These are phyloP conservation scores for Rhododendron kiyosumense DNA, from an alignment of 148 eudicot genomes.

Conservation along the genomic window DNA sequence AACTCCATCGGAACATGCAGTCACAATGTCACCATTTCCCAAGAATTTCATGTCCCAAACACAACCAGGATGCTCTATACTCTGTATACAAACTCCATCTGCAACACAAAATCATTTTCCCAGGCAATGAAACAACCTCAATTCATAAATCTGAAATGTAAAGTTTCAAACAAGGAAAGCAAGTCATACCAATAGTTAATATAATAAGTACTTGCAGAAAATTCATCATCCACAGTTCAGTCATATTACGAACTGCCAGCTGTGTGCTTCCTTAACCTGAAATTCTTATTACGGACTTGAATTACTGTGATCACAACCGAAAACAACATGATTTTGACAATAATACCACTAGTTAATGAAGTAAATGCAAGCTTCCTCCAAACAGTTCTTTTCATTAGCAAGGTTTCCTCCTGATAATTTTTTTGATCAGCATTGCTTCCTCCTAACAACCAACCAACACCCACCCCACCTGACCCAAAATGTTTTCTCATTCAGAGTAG, in stretches of 20 bases:
- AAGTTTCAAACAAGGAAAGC: background rate
- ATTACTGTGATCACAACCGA: background rate
- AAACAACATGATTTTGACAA: background rate
- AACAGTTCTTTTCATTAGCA: too few relatives aligned
- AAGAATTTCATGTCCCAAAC: constrained; percentile 97
- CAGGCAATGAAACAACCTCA: background rate
- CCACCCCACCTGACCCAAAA: background rate
- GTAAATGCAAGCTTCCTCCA: background rate
- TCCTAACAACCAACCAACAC: background rate
- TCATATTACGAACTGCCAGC: background rate
- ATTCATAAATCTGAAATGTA: background rate
- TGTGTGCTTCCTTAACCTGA: background rate
- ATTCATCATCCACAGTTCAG: background rate
- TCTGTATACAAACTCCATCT: too few relatives aligned
- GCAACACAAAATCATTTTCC: constrained; percentile 22
- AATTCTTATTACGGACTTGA: background rate
- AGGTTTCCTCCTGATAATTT: background rate
- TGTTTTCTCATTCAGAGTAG: background rate
- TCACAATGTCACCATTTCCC: constrained; percentile 88
- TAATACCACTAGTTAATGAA: background rate
- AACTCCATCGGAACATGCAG: constrained; percentile 93
- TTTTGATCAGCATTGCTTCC: background rate
- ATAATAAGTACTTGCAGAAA: background rate
- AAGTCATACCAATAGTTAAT: background rate
- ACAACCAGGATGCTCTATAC: too few relatives aligned